Evolutionary conservation across 2,329 filamentous ascomycete species (phyloP).

Genomic region (Macrophomina pseudophaseolina): DNA sequence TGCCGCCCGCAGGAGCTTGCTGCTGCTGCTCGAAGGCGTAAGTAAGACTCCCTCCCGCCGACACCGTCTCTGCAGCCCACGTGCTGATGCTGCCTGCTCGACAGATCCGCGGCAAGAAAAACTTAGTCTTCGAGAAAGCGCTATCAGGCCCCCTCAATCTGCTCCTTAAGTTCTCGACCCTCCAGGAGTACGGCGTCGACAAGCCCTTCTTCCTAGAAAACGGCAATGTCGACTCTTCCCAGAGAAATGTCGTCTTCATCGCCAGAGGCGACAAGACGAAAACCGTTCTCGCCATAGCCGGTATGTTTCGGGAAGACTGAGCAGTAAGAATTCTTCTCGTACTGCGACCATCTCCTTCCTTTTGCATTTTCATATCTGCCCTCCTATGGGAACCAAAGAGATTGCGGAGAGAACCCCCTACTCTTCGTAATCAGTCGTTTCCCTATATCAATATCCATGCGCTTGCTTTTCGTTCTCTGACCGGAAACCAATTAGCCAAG

Average conservation of each 20-base stretch:
- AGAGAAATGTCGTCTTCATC: constrained; percentile 94
- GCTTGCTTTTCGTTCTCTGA: constrained; percentile 16
- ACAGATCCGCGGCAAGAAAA: constrained; percentile 98
- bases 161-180: constrained; percentile 91
- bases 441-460: constrained; percentile 53
- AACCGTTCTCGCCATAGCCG: constrained; percentile 84
- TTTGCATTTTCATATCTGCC: background rate
- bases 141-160: constrained; percentile 88
- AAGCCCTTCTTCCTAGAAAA: constrained; percentile 98
- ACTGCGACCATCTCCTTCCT: background rate
- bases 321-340: constrained; percentile 15
- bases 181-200: constrained; percentile 97
- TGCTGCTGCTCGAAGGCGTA: constrained; percentile 93
- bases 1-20: constrained; percentile 84
- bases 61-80: background rate
- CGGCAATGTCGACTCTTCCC: constrained; percentile 89
- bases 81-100: constrained; percentile 9
- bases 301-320: constrained; percentile 57
- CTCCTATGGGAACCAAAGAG: constrained; percentile 63
- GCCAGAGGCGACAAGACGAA: constrained; percentile 86
- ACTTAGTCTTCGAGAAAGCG: constrained; percentile 88
- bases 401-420: constrained; percentile 58
- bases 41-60: constrained; percentile 56
- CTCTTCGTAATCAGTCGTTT: constrained; percentile 64
- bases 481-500: constrained; percentile 18